phyloP scores from a whole-genome alignment of 2,329 filamentous ascomycete species.

The Diaporthe eres region DNA sequence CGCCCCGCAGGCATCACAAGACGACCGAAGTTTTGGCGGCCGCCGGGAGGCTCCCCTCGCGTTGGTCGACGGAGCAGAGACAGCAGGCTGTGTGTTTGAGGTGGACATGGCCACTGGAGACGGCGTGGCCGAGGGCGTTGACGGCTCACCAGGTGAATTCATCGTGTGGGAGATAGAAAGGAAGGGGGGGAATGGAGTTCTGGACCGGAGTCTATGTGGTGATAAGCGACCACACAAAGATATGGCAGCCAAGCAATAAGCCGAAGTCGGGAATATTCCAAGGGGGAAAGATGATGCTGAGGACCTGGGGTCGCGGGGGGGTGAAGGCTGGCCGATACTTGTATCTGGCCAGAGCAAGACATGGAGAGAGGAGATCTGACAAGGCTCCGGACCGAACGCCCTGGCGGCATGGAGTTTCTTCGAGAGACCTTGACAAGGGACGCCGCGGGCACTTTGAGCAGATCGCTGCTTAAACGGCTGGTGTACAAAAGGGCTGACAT shows the following conservation, averaged over 20 bases:
- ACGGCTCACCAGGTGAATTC: conserved; percentile 35
- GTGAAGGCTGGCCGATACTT: conserved; percentile 40
- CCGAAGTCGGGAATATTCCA: background rate
- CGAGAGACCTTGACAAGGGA: conserved; percentile 16
- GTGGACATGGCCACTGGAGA: conserved; percentile 34
- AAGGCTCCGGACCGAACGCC: conserved; percentile 37
- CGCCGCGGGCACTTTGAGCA: background rate
- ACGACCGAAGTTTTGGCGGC: conserved; percentile 42
- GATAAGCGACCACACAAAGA: background rate
- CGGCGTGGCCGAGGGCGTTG: conserved; percentile 33
- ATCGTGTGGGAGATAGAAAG: conserved; percentile 10
- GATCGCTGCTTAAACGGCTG: conserved; percentile 30
- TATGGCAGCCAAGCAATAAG: background rate
- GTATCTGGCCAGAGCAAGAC: conserved; percentile 33
- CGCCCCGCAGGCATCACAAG: conserved; percentile 42
- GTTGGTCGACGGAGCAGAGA: conserved; percentile 31
- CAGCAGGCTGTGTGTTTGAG: conserved; percentile 24
- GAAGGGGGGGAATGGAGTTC: background rate
- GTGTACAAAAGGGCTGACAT: conserved; percentile 37
- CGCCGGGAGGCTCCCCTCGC: conserved; percentile 34
- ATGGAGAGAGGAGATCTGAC: conserved; percentile 16
- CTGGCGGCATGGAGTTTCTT: conserved; percentile 35
- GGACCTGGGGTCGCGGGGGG: conserved; percentile 20
- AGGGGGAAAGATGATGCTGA: conserved; percentile 11
- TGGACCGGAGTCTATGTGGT: background rate